Base-by-base conservation (phyloP, 108 stramenopile species). In the Cyclotella choctawhatcheeana region DNA sequence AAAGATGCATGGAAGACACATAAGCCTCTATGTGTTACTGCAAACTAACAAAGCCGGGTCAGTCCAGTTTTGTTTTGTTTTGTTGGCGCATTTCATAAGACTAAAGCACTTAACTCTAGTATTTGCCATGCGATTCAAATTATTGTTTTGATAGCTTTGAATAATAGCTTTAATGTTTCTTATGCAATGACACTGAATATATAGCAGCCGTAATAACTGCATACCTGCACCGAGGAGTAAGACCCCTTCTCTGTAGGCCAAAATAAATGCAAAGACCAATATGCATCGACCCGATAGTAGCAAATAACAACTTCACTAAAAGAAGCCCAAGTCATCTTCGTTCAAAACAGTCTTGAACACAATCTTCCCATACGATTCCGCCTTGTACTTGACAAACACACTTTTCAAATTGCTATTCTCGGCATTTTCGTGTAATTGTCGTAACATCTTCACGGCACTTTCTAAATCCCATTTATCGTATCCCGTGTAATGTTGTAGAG, bases 401-500 rank as follows among this genome's bases (percentile, higher is more conserved):
- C 81, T 71, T 48, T 82, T 83, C 32, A 83, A 64, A 13, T 60
- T 32, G 50, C 64, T 64, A 3, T 61, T 73, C 76, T 83, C 79
- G 6, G 88, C 84, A 25, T 77, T 72, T 29, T 61, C 58, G 4
- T 90, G 88, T 34, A 86, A 79, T 29, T 47, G 53, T 53, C 88
- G 82, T 8, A 93, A 40, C 25, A 47, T 31, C 73, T 84, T 53
- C 7, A 93, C 92, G 0, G 73, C 56, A 0, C 82, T 73, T 40
- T 82, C 70, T 5, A 93, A 50, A 33, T 87, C 88, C 26, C 66
- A 73, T 35, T 47, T 44, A 10, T 61, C 64, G 74, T 89, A 89
- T 31, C 88, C 86, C 0, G 89, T 89, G 64, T 88, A 88, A 54
- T 90, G 59, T 44, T 88, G 55, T 1, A 93, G 75, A 2, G 92